Conservation (phyloP, 768 basidiomycete genomes). For the Leucosporidium creatinivorum region DNA sequence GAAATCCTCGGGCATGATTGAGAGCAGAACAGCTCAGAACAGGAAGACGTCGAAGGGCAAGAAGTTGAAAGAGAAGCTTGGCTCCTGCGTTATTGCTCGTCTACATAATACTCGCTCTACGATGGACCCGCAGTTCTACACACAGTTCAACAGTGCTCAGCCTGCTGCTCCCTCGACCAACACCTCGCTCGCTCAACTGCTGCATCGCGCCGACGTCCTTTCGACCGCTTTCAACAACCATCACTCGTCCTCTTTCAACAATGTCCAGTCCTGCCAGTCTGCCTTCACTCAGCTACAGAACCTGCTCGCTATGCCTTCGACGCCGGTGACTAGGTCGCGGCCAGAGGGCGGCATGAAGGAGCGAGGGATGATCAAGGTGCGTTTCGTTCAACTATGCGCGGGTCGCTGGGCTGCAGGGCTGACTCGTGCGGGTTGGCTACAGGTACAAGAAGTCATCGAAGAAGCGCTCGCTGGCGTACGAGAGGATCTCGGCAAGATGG, state of each 20-base stretch:
- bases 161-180: background rate
- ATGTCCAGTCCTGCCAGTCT: conserved; percentile 11
- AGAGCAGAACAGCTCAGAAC: too few relatives aligned
- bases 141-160: too few relatives aligned
- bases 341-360: conserved; percentile 31
- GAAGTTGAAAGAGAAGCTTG: too few relatives aligned
- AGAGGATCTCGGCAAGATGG: conserved; percentile 30
- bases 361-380: conserved; percentile 20
- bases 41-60: too few relatives aligned
- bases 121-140: too few relatives aligned
- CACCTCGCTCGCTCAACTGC: conserved; percentile 6
- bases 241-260: conserved; percentile 22
- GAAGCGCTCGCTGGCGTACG: conserved; percentile 20
- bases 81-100: too few relatives aligned
- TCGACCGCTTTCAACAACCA: conserved; percentile 19
- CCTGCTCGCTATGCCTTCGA: conserved; percentile 17
- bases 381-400: background rate
- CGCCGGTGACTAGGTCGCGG: conserved; percentile 15
- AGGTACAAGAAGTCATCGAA: conserved; percentile 30
- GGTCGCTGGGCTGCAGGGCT: background rate
- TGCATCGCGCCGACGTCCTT: conserved; percentile 29
- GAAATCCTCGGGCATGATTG: conserved; percentile 15
- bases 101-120: too few relatives aligned
- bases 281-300: conserved; percentile 25
- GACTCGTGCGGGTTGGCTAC: background rate